Evolutionary conservation across 2,329 filamentous ascomycete genomes (phyloP).

Genomic region (Ophiosphaerella korrae): DNA sequence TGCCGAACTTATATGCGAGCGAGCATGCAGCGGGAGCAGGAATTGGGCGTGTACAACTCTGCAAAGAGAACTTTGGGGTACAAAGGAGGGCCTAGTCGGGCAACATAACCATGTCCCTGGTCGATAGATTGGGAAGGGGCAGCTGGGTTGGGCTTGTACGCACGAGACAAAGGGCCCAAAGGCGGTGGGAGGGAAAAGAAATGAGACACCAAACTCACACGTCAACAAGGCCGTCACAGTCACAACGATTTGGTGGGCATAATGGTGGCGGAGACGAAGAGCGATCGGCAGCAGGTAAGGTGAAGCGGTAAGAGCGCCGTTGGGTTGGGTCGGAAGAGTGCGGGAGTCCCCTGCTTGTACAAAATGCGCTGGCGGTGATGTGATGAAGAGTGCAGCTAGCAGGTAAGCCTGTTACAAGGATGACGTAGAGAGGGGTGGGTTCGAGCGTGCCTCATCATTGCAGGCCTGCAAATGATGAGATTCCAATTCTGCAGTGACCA

Average conservation of each 20-base stretch:
- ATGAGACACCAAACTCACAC: conserved; percentile 45
- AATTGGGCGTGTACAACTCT: conserved; percentile 34
- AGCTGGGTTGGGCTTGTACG: conserved; percentile 25
- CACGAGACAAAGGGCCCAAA: conserved; percentile 36
- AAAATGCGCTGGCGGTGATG: conserved; percentile 33
- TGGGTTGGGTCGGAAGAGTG: conserved; percentile 37
- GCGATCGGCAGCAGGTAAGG: conserved; percentile 30
- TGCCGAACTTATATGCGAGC: conserved; percentile 25
- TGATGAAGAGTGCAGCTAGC: conserved; percentile 25
- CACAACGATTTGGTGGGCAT: conserved; percentile 27
- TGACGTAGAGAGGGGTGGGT: conserved; percentile 33
- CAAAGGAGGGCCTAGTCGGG: conserved; percentile 42
- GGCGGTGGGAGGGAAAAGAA: conserved; percentile 34
- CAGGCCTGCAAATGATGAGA: no score
- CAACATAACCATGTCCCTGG: conserved; percentile 36
- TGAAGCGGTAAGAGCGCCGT: conserved; percentile 36
- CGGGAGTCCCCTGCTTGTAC: conserved; percentile 38
- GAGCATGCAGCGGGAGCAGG: conserved; percentile 17
- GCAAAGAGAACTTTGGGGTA: conserved; percentile 38
- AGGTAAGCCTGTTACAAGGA: conserved; percentile 28
- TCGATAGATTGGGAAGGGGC: conserved; percentile 40
- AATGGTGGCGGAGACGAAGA: conserved; percentile 16
- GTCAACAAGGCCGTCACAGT: conserved; percentile 29
- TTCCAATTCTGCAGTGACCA: no score
- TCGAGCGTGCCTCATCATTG: no score